Base-by-base conservation (phyloP, 1,284 basidiomycete genomes). In the Macrocystidia cucumis region DNA sequence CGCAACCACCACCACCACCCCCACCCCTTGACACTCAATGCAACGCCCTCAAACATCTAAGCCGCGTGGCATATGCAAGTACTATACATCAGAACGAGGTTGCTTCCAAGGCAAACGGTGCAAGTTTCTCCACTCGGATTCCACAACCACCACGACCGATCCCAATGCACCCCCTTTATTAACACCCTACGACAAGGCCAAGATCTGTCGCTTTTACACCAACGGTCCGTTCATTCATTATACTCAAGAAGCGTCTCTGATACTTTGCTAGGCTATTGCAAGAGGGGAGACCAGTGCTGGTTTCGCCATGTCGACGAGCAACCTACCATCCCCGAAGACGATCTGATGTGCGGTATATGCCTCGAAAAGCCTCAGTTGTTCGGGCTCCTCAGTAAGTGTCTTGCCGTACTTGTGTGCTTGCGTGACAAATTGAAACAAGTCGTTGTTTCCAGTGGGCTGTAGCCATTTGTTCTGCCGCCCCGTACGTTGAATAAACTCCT, bases 401-500 rank as follows among this genome's bases (percentile, higher is more conserved):
- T 21, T 14, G 14, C 42, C 18, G 3, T 14, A 29, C 11, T 28
- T 33, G 14, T 31, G 20, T 26, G 7, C 17, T 26, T 2, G 20
- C 16, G 32, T 33, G 9, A 29, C 23, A 32, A 38, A 29, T 31
- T 31, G 39, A 19, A 40, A n/a, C n/a, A n/a, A n/a, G n/a, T n/a
- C n/a, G n/a, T n/a, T n/a, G n/a, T n/a, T 37, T 35, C 27, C 38
- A 85, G 81, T 56, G 23, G 74, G 72, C 12, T 87, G 83, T 50
- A 78, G 69, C 41, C 83, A 87, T 54, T 60, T 83, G 29, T 87
- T 84, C 54, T 87, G 84, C 52, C 60, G 80, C 23, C 52, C 69
- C 41, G 81, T 83, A 47, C 30, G 60, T 54, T 19, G 22, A 16
- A 32, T 34, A 29, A 11, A 12, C 20, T 22, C 20, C 13, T 23